Evolutionary conservation across 306 rosid genomes (phyloP).

Genomic region (Vigna mungo): DNA sequence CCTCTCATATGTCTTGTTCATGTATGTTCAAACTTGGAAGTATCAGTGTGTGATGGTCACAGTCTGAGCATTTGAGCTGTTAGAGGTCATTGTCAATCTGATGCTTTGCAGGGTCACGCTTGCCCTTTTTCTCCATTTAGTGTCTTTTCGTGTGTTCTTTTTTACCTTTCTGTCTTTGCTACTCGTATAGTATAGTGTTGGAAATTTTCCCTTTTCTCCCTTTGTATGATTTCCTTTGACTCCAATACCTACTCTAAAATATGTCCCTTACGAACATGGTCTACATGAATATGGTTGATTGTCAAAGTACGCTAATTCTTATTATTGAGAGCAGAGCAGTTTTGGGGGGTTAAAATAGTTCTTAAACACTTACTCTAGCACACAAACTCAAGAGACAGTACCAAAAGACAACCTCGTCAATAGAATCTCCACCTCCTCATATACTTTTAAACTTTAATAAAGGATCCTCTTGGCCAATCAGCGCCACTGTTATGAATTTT

Average conservation of each 20-base stretch:
- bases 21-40: constrained; percentile 47
- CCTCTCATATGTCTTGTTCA: constrained; percentile 36
- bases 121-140: constrained; percentile 35
- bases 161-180: constrained; percentile 4
- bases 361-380: no score
- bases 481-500: neutral
- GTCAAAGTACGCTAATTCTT: neutral
- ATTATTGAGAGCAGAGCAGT: neutral
- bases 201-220: neutral
- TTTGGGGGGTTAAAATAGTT: no score
- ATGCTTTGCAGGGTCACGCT: constrained; percentile 64
- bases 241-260: neutral
- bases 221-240: neutral
- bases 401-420: no score
- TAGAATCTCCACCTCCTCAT: neutral
- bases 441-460: neutral
- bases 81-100: constrained; percentile 50
- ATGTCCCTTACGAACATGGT: neutral
- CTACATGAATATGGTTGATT: neutral
- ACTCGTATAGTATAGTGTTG: neutral
- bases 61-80: constrained; percentile 36
- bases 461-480: neutral
- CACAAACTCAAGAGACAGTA: neutral
- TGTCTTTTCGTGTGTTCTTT: constrained; percentile 23
- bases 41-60: constrained; percentile 37